Percentiles rank a stretch among this genome's conserved stretches.
Conservation (phyloP, 345 rosid genomes). For the Citrus cavaleriei region DNA sequence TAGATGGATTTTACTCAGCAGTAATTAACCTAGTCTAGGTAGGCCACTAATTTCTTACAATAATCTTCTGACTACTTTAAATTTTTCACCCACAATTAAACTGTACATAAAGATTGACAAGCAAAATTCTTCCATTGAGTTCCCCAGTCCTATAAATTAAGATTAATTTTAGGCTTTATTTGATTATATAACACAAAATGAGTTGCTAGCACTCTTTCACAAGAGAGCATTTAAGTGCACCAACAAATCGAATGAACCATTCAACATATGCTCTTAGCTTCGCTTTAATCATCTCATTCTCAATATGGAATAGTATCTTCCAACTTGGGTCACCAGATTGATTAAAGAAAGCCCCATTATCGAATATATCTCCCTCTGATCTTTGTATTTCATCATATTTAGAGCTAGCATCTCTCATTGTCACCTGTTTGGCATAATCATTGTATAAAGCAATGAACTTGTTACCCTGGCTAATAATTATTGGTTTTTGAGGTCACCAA, state of each 20-base stretch:
- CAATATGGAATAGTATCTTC: not conserved
- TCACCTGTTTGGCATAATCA: conserved; percentile 44
- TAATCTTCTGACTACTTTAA: too few relatives aligned
- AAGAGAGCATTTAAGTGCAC: conserved; percentile 34
- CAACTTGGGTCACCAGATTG: conserved; percentile 38
- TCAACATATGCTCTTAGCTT: conserved; percentile 26
- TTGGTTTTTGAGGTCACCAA: conserved; percentile 58
- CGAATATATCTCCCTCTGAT: conserved; percentile 56
- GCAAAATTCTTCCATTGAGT: too few relatives aligned
- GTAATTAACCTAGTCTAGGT: too few relatives aligned
- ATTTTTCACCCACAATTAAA: too few relatives aligned
- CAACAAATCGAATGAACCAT: conserved; percentile 32
- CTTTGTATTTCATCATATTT: conserved; percentile 42
- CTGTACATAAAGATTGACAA: too few relatives aligned
- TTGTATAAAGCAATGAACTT: conserved; percentile 59
- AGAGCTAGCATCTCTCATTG: conserved; percentile 47
- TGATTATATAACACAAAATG: too few relatives aligned
- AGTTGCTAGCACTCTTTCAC: conserved; percentile 4
- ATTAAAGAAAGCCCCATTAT: conserved; percentile 57
- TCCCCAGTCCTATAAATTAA: too few relatives aligned
- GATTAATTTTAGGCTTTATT: too few relatives aligned
- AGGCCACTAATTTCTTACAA: too few relatives aligned
- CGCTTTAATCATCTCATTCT: conserved; percentile 29
- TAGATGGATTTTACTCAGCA: too few relatives aligned
- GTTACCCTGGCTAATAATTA: conserved; percentile 73